Percentiles rank a stretch among this genome's conserved stretches.
Evolutionary conservation across 2,329 filamentous ascomycete genomes (phyloP).

Genomic region (Sclerotinia nivalis): DNA sequence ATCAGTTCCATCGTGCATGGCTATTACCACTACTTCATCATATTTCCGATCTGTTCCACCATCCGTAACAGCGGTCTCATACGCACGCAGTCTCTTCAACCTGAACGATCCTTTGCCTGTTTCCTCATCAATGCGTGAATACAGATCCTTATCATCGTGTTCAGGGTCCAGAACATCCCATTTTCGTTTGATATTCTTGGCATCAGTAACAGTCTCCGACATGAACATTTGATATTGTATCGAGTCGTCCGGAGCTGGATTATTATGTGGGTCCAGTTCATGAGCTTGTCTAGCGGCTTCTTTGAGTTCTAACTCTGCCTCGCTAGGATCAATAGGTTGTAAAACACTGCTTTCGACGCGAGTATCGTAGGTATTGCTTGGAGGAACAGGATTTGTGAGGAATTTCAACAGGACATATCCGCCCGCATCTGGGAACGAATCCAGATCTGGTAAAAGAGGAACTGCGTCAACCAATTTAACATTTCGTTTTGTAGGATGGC

Average conservation of each 20-base stretch:
- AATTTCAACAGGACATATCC: constrained; percentile 72
- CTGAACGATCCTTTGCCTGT: constrained; percentile 54
- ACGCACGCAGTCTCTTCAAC: constrained; percentile 62
- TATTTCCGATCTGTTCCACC: constrained; percentile 59
- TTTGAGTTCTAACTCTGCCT: constrained; percentile 53
- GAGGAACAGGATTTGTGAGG: constrained; percentile 61
- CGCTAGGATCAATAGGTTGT: constrained; percentile 57
- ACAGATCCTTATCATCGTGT: constrained; percentile 55
- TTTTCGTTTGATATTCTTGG: constrained; percentile 58
- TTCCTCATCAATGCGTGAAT: constrained; percentile 51
- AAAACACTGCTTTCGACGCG: constrained; percentile 63
- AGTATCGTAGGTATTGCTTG: constrained; percentile 55
- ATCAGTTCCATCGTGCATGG: constrained; percentile 56
- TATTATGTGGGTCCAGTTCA: constrained; percentile 56
- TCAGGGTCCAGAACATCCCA: constrained; percentile 60
- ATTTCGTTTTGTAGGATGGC: constrained; percentile 57
- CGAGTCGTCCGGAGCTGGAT: constrained; percentile 57
- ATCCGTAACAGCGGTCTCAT: constrained; percentile 62
- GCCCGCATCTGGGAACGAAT: constrained; percentile 68
- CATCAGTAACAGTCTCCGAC: constrained; percentile 50
- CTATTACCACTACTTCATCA: constrained; percentile 62
- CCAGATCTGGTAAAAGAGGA: constrained; percentile 64
- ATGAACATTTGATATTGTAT: constrained; percentile 70
- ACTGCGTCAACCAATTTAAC: constrained; percentile 60
- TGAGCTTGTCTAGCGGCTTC: constrained; percentile 54